Base-by-base conservation (phyloP, 1,139 yeast genomes). In the Lodderomyces oxycetoniae region DNA sequence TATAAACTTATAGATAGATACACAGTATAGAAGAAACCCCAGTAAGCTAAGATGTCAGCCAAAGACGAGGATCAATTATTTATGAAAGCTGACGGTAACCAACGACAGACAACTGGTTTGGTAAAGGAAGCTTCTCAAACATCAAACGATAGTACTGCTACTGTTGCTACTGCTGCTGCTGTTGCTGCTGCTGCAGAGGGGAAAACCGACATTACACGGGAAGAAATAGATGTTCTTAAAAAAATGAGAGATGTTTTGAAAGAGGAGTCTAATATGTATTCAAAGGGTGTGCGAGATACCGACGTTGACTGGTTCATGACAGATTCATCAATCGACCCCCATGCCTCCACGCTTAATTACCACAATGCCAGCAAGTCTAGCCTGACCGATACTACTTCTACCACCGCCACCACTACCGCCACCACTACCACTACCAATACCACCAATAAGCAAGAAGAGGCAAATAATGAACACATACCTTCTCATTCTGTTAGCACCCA, bases 301-400 rank as follows among this genome's bases (percentile, higher is more conserved):
- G 72, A 67, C 38, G 62, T 67, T 10, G 71, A 72, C 44, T 75
- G 79, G 80, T 62, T 75, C 39, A 54, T 75, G 13, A 55, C 77
- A 37, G 64, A 58, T 36, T 41, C 55, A 4, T 40, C 42, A 16
- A 46, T 40, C 14, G 41, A 40, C 25, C 43, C 41, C 22, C 26
- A 25, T 17, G 15, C 27, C 7, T 31, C 37, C 13, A 15, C 23
- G 10, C 28, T 23, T 5, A 19, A 15, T 8, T 7, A 24, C 14
- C 26, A 10, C 14, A 24, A 24, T 12, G n/a, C 9, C 12, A 7
- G 7, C 7, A n/a, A n/a, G n/a, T n/a, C n/a, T n/a, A n/a, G n/a
- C n/a, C n/a, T n/a, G n/a, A n/a, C n/a, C n/a, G n/a, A n/a, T n/a
- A 16, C 11, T 3, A n/a, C 12, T 8, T 7, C 29, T 8, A 26